A percentile compares a stretch with the other conserved stretches of the same genome.
Evolutionary conservation across 139 green algal species (phyloP).

Genomic region (Closterium sp.): DNA sequence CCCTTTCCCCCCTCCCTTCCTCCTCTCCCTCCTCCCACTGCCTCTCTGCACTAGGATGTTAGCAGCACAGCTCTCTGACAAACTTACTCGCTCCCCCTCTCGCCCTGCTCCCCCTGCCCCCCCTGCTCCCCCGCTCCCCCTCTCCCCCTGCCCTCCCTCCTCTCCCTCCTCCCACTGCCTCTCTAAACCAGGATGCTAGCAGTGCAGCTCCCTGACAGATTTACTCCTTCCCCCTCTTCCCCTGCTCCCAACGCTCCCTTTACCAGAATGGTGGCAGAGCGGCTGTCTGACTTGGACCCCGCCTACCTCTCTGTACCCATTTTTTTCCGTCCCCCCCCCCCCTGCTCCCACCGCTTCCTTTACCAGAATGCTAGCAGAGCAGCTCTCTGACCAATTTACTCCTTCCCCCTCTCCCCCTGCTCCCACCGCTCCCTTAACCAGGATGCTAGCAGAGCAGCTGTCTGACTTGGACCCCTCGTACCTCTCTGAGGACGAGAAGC

Average conservation of each 20-base stretch:
- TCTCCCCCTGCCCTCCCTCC: not conserved
- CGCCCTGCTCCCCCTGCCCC: not conserved
- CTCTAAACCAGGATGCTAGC: too few relatives aligned
- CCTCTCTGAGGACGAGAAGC: conserved; percentile 38
- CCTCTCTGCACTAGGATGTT: too few relatives aligned
- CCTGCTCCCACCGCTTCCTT: too few relatives aligned
- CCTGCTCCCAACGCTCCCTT: not conserved
- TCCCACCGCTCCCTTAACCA: not conserved
- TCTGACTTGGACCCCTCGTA: conserved; percentile 7
- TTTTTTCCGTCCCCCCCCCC: not conserved
- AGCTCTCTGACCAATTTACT: not conserved
- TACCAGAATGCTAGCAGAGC: too few relatives aligned
- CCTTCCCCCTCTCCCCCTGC: not conserved
- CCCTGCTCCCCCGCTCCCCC: not conserved
- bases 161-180: too few relatives aligned
- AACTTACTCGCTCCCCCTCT: too few relatives aligned
- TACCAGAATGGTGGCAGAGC: conserved; percentile 1
- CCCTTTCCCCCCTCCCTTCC: not conserved
- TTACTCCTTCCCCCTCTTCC: not conserved
- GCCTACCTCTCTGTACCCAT: not conserved
- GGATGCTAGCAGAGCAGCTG: conserved; percentile 32
- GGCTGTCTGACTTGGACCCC: conserved; percentile 32
- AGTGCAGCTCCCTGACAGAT: not conserved
- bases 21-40: not conserved
- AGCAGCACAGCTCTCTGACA: too few relatives aligned